Conservation (phyloP, 2,329 filamentous ascomycete genomes). For the Tolypocladium ovalisporum region DNA sequence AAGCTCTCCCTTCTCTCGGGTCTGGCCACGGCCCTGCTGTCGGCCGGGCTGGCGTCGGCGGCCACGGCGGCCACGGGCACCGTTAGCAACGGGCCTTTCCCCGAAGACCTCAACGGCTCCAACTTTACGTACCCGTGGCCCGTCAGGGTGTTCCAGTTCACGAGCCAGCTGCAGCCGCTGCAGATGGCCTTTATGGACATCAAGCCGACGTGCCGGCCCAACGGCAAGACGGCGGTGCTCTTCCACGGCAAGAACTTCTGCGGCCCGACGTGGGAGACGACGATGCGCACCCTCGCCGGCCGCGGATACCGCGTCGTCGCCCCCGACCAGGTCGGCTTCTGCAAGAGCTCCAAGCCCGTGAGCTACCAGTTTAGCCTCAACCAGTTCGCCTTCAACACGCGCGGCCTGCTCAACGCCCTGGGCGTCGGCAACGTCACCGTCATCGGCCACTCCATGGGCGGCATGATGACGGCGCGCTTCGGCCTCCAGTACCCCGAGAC, state of each 20-base stretch:
- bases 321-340: slow-evolving; percentile 45
- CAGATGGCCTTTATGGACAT: slow-evolving; percentile 48
- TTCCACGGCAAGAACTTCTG: slow-evolving; percentile 49
- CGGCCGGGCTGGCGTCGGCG: slow-evolving; percentile 10
- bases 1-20: slow-evolving; percentile 10
- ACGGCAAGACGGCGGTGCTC: slow-evolving; percentile 32
- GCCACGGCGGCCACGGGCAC: slow-evolving; percentile 10
- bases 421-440: slow-evolving; percentile 31
- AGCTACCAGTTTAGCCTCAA: slow-evolving; percentile 41
- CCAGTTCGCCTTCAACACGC: slow-evolving; percentile 40
- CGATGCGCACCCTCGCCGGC: slow-evolving; percentile 27
- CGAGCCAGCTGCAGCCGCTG: slow-evolving; percentile 33
- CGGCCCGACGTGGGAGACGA: slow-evolving; percentile 38
- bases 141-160: slow-evolving; percentile 35
- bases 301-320: slow-evolving; percentile 40
- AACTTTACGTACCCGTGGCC: slow-evolving; percentile 43
- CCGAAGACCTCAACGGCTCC: slow-evolving; percentile 33
- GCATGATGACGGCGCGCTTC: slow-evolving; percentile 41
- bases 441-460: slow-evolving; percentile 44
- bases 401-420: slow-evolving; percentile 32
- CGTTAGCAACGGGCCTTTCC: slow-evolving; percentile 25
- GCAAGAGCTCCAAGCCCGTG: slow-evolving; percentile 41
- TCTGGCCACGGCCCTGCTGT: slow-evolving; percentile 8
- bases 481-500: slow-evolving; percentile 36
- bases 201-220: slow-evolving; percentile 19